These are phyloP conservation scores for Cryptosporidium felis DNA, from an alignment of 169 alveolate species.

Conservation along the genomic window DNA sequence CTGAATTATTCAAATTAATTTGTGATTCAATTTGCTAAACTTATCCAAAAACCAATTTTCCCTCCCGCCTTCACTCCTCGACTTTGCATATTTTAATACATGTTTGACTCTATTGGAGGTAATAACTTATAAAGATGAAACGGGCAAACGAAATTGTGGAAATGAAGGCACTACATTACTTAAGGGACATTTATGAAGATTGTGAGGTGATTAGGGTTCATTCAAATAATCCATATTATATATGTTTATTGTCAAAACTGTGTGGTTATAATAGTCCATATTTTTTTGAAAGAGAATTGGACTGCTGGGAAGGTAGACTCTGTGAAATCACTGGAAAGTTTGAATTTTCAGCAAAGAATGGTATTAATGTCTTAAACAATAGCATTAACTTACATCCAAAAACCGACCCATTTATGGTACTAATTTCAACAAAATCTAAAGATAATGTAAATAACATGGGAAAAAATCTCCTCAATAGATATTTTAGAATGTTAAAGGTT, in stretches of 20 bases:
- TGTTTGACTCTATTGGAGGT: not conserved
- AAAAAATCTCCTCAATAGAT: slow-evolving; percentile 4
- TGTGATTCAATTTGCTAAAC: not conserved
- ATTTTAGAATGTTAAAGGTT: slow-evolving; percentile 9
- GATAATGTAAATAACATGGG: slow-evolving; percentile 21
- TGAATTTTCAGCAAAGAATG: slow-evolving; percentile 17
- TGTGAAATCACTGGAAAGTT: slow-evolving; percentile 45
- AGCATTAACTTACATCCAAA: slow-evolving; percentile 10
- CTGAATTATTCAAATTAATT: slow-evolving; percentile 2
- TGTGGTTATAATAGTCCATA: slow-evolving; percentile 31
- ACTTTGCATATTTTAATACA: not conserved
- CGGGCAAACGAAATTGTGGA: slow-evolving; percentile 42
- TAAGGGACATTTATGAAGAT: slow-evolving; percentile 29
- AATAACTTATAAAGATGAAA: not conserved
- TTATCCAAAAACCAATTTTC: not conserved
- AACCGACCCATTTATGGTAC: not conserved
- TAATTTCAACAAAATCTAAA: not conserved
- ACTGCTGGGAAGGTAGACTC: slow-evolving; percentile 67
- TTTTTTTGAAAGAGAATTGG: slow-evolving; percentile 32
- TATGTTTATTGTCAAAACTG: slow-evolving; percentile 34
- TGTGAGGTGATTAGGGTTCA: not conserved
- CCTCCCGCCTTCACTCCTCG: slow-evolving; percentile 27
- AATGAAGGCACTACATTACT: slow-evolving; percentile 28
- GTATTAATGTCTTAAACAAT: slow-evolving; percentile 40
- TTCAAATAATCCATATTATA: slow-evolving; percentile 4